A percentile compares a stretch with the other conserved stretches of the same genome.
Conservation (phyloP, 805 yeast genomes). For the Torulaspora franciscae region DNA sequence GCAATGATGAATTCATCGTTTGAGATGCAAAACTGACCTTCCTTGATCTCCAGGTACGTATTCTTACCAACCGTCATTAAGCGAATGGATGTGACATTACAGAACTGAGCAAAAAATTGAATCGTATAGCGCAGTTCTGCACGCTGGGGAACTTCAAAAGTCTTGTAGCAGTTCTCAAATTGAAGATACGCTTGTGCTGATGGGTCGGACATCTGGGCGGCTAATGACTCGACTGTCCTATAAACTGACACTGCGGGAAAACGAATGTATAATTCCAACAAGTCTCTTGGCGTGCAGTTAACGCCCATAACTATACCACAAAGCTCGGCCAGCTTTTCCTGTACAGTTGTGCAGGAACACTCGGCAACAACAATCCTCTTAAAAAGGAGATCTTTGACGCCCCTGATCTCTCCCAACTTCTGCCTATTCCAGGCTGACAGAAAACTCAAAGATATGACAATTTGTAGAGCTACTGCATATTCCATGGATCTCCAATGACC, state of each 20-base stretch:
- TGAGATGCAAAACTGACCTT: constrained; percentile 27
- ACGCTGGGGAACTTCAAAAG: constrained; percentile 6
- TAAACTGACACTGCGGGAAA: constrained; percentile 6
- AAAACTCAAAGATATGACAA: constrained; percentile 22
- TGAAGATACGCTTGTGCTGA: constrained; percentile 27
- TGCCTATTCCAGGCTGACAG: constrained; percentile 26
- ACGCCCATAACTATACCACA: constrained; percentile 18
- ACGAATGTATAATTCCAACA: constrained; percentile 17
- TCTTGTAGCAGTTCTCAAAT: constrained; percentile 30
- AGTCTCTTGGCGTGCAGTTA: constrained; percentile 19
- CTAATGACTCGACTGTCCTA: constrained; percentile 16
- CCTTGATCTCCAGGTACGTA: constrained; percentile 29
- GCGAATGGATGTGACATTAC: constrained; percentile 28
- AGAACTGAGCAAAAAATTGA: constrained; percentile 32
- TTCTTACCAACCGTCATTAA: constrained; percentile 27
- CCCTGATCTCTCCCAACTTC: constrained; percentile 13
- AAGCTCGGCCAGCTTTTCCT: constrained; percentile 17
- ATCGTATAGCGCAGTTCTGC: constrained; percentile 20
- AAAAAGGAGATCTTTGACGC: constrained; percentile 9
- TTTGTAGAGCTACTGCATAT: constrained; percentile 19
- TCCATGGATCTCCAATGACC: constrained; percentile 7
- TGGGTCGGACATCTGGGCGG: constrained; percentile 19
- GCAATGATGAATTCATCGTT: constrained; percentile 31
- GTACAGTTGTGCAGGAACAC: background rate
- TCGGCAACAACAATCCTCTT: constrained; percentile 2